Percentiles rank a stretch among this genome's conserved stretches.
Conservation (phyloP, 192 early-diverging fungal genomes). For the Podila horticola region DNA sequence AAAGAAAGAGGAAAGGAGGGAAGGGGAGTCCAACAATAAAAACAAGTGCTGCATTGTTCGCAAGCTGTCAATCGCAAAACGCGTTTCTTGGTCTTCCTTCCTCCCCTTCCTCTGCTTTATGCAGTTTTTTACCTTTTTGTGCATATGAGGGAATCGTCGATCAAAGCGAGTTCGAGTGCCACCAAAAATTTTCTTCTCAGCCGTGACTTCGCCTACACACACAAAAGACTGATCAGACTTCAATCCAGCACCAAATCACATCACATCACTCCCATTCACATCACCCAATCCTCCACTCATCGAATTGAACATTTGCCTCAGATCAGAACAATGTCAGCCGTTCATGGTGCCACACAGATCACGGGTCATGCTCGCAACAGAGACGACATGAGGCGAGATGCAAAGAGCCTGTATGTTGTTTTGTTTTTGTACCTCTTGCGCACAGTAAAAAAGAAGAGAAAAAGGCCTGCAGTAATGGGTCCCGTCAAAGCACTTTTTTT, state of each 20-base stretch:
- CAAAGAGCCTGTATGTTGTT: slow-evolving; percentile 32
- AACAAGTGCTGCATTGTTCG: too few species aligned
- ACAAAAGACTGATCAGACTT: too few species aligned
- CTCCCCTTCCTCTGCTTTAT: too few species aligned
- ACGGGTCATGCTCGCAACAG: slow-evolving; percentile 28
- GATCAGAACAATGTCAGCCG: background rate
- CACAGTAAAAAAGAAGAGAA: background rate
- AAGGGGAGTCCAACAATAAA: too few species aligned
- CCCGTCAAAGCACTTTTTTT: background rate
- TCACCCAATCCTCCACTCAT: background rate
- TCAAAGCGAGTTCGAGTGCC: too few species aligned
- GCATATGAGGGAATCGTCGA: too few species aligned
- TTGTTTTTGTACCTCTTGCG: background rate
- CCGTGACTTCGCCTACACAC: too few species aligned
- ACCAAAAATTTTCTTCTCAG: too few species aligned
- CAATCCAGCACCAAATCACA: too few species aligned
- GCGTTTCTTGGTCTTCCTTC: too few species aligned
- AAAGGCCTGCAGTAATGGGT: background rate
- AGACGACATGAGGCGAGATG: slow-evolving; percentile 45
- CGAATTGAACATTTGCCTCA: background rate
- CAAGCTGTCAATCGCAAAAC: too few species aligned
- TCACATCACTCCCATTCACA: background rate
- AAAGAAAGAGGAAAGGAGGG: background rate
- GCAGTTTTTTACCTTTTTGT: too few species aligned
- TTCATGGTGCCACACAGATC: slow-evolving; percentile 28